Conservation (phyloP, 2,329 filamentous ascomycete genomes). For the Colletotrichum sp. region DNA sequence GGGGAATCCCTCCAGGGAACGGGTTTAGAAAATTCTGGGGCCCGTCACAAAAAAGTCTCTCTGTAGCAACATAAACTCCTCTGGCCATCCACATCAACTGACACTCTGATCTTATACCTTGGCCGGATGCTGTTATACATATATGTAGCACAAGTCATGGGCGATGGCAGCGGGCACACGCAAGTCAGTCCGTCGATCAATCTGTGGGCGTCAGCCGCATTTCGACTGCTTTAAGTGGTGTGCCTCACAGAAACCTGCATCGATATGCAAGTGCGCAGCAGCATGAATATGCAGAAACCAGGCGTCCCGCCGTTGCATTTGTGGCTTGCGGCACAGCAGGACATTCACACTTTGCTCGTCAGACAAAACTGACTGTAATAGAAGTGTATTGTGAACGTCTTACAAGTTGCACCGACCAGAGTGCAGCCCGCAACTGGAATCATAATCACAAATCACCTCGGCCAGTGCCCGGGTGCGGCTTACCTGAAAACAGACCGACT, state of each 20-base stretch:
- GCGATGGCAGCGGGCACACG: neutral
- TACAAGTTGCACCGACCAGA: neutral
- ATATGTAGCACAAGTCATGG: neutral
- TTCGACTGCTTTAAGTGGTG: neutral
- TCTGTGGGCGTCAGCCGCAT: neutral
- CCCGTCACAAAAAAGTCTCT: neutral
- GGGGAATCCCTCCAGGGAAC: neutral
- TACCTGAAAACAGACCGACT: neutral
- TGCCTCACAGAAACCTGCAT: neutral
- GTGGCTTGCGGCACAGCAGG: neutral
- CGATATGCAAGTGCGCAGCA: neutral
- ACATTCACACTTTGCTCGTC: neutral
- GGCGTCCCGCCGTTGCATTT: neutral
- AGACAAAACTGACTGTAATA: neutral
- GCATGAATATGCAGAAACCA: slow-evolving; percentile 12
- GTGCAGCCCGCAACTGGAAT: neutral
- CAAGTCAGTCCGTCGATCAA: neutral
- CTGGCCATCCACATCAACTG: neutral
- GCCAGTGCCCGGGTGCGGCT: neutral
- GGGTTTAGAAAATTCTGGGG: neutral
- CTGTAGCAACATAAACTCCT: neutral
- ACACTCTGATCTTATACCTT: neutral
- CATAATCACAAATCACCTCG: neutral
- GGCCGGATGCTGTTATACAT: neutral
- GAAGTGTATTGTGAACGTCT: neutral